Conservation (phyloP, 331 rosid species). For the Quercus lobata region DNA sequence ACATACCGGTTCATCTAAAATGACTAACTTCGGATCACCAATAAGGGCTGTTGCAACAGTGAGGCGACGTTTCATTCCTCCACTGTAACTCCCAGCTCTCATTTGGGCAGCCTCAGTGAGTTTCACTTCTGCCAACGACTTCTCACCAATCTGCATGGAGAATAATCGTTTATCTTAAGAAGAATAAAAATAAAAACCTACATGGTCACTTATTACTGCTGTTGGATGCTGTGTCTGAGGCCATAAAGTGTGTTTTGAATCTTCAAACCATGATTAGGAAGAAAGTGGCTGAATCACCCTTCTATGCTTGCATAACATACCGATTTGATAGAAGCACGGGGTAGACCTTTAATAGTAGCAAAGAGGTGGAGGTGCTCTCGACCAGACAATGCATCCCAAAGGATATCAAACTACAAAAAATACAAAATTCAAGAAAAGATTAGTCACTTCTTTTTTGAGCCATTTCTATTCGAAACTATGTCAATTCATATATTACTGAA, state of each 20-base stretch:
- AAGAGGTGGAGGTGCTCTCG: slow-evolving; percentile 83
- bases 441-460: not conserved
- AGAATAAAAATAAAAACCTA: not conserved
- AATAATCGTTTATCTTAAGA: slow-evolving; percentile 12
- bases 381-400: slow-evolving; percentile 86
- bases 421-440: slow-evolving; percentile 16
- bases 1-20: slow-evolving; percentile 87
- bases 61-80: slow-evolving; percentile 94
- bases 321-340: slow-evolving; percentile 54
- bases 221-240: not conserved
- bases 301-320: slow-evolving; percentile 40
- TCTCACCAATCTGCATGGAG: slow-evolving; percentile 44
- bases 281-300: not conserved
- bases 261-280: not conserved
- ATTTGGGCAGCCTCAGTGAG: slow-evolving; percentile 64
- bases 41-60: slow-evolving; percentile 92
- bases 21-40: slow-evolving; percentile 82
- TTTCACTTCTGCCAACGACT: slow-evolving; percentile 68
- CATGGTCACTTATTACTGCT: slow-evolving; percentile 1
- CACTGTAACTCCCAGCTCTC: slow-evolving; percentile 90
- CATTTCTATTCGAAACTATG: slow-evolving; percentile 10
- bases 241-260: not conserved
- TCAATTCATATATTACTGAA: not conserved
- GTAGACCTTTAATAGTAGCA: slow-evolving; percentile 77
- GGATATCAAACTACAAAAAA: slow-evolving; percentile 67